Percentiles rank a stretch among this genome's conserved stretches.
Evolutionary conservation across 2,329 filamentous ascomycete genomes (phyloP).

Genomic region (Colletotrichum gigasporum): DNA sequence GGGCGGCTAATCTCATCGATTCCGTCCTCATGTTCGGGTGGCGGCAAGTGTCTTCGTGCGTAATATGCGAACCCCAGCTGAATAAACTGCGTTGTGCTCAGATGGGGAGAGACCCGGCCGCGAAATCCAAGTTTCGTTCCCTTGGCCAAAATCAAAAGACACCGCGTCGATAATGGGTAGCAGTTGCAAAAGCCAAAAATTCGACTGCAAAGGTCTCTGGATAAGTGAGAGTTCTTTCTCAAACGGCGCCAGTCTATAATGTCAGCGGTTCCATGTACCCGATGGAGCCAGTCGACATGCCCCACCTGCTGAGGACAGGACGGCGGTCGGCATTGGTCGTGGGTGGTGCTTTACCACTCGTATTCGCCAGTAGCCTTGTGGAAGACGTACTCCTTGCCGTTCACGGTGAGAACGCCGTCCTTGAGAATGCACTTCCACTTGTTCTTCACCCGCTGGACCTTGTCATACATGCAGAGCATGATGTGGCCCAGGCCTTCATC

Average conservation of each 20-base stretch:
- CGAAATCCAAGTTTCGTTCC: neutral
- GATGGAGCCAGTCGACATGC: neutral
- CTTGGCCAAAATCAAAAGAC: neutral
- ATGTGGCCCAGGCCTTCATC: conserved; percentile 87
- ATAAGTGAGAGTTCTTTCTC: neutral
- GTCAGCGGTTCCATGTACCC: neutral
- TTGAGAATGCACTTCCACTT: conserved; percentile 99
- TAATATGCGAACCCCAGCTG: no score
- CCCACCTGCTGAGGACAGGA: neutral
- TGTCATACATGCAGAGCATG: conserved; percentile 99
- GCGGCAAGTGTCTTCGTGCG: no score
- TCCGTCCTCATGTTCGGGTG: no score
- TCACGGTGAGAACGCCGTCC: conserved; percentile 92
- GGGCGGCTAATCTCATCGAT: no score
- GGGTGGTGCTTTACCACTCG: conserved; percentile 76
- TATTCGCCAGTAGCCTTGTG: conserved; percentile 98
- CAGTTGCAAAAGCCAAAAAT: neutral
- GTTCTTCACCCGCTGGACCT: conserved; percentile 98
- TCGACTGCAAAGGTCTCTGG: neutral
- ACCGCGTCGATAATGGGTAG: neutral
- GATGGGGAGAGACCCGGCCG: neutral
- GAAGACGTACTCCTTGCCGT: conserved; percentile 96
- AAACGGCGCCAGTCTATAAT: neutral
- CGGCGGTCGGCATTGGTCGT: neutral
- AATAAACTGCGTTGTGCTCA: no score